A percentile compares a stretch with the other conserved stretches of the same genome.
Evolutionary conservation across 176 grass and related monocot genomes (phyloP).

Genomic region (Aegilops sharonensis): DNA sequence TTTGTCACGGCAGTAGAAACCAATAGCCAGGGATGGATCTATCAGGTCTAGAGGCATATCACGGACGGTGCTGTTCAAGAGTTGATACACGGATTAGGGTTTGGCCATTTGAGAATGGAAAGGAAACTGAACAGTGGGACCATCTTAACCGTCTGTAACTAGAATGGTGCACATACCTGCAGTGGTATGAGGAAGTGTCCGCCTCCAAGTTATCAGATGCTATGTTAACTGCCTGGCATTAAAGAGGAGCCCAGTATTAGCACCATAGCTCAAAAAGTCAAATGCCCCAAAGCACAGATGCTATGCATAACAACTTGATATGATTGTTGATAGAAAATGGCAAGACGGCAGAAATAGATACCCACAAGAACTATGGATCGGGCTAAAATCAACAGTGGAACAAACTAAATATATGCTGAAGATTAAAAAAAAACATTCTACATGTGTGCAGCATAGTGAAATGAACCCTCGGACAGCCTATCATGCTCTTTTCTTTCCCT

Average conservation of each 20-base stretch:
- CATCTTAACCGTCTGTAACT: neutral
- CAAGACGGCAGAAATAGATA: neutral
- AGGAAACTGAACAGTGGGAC: neutral
- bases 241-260: conserved; percentile 10
- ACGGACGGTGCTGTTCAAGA: conserved; percentile 51
- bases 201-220: conserved; percentile 62
- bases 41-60: conserved; percentile 83
- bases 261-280: neutral
- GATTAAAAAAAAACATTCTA: neutral
- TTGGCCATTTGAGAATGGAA: neutral
- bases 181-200: conserved; percentile 89
- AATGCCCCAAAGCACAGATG: neutral
- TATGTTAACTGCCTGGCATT: conserved; percentile 65
- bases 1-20: conserved; percentile 88
- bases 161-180: conserved; percentile 62
- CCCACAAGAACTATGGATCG: neutral
- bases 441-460: neutral
- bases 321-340: neutral
- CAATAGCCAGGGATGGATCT: conserved; percentile 94
- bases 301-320: neutral
- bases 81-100: neutral
- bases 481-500: neutral
- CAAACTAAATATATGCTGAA: neutral
- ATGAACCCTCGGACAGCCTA: too few species aligned
- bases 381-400: neutral